Evolutionary conservation across 495 filamentous ascomycete species (phyloP), one percentile per base, ranked within the genome.

Genomic region (Parachaetomium inaequale): DNA sequence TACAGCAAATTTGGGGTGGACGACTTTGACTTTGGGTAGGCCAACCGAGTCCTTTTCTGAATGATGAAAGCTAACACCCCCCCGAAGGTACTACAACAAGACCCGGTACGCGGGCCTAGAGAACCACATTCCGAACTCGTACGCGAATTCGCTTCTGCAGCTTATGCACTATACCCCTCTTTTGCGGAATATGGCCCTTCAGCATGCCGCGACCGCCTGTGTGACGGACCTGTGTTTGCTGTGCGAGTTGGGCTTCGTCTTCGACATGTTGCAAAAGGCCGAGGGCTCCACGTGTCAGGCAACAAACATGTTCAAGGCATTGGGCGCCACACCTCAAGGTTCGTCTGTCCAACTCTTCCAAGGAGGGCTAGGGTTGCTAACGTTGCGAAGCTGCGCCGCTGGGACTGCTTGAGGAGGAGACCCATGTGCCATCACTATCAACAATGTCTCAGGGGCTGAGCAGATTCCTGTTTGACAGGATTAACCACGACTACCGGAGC

Each of bases 221-320:
- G 78, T 89, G 14, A 82, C 82, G 38, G 92, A 96, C 43, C 76
- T 82, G 43, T 99, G 94, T 76, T 77, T 99, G 38, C 76, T 98
- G 3, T 99, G 94, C 75, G 95, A 99, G 74, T 75, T 98, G 71
- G 94, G 93, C 19, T 98, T 93, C 72, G 78, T 99, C 21, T 93
- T 97, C 67, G 94, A 99, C 69, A 99, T 99, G 94, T 80, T 99
- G 34, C 90, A 97, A 66, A 98, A 96, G 69, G 93, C 93, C 7
- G 86, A 87, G 66, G 94, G 93, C 2, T 86, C 90, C 58, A 94
- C 92, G 63, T 98, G 95, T 67, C 94, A 97, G 66, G 94, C 94
- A n/a, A 96, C 93, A 1, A 99, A 99, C 70, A 85, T 99, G 65
- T 76, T 97, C 38, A 94, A 91, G 74, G 88, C 92, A 0, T 87